A percentile compares a stretch with the other conserved stretches of the same genome.
These are phyloP conservation scores for Closterium sp. DNA, from an alignment of 139 green algal species.

Conservation along the genomic window DNA sequence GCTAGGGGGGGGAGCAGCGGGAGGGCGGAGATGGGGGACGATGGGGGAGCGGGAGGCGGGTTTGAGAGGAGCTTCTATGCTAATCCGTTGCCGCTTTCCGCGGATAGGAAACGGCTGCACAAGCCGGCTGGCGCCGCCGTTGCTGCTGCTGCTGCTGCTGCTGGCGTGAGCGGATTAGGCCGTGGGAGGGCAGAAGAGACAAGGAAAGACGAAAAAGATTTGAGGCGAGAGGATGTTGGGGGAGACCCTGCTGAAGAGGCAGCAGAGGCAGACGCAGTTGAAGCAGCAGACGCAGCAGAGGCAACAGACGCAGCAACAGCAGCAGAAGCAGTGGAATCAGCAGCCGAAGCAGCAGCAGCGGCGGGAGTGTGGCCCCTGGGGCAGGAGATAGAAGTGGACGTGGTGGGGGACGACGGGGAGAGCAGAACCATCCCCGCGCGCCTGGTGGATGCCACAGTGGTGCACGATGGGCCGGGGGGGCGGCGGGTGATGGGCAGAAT, in stretches of 20 bases:
- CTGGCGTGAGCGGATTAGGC: no score
- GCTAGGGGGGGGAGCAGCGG: background rate
- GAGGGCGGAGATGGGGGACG: background rate
- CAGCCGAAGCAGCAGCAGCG: no score
- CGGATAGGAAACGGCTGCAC: background rate
- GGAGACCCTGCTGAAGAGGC: no score
- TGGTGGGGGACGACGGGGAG: background rate
- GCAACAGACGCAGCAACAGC: background rate
- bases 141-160: background rate
- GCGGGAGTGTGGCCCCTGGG: background rate
- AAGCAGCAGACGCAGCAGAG: background rate
- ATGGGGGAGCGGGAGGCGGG: background rate
- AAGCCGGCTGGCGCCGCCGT: background rate
- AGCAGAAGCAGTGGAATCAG: background rate
- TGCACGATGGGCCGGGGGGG: background rate
- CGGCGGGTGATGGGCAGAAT: background rate
- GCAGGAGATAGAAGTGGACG: background rate
- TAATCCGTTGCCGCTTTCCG: background rate
- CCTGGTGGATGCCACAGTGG: background rate
- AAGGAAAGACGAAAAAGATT: background rate
- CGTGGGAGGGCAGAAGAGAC: background rate
- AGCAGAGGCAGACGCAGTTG: background rate
- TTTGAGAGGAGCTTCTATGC: background rate
- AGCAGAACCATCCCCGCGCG: background rate
- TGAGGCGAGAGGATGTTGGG: background rate